phyloP scores from a whole-genome alignment of 345 rosid species.

The Dipteronia sinensis region DNA sequence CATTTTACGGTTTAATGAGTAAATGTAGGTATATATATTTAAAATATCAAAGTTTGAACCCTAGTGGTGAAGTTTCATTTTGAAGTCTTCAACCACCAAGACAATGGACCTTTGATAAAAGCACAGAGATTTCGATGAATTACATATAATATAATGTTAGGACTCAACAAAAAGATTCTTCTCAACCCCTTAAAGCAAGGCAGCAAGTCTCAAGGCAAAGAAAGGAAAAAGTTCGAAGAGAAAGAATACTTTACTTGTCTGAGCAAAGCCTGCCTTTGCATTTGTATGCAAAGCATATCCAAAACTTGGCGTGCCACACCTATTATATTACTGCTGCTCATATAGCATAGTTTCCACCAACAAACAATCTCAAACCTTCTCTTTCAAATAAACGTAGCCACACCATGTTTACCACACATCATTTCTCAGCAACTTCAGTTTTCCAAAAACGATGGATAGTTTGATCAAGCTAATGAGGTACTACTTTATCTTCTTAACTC shows the following conservation, averaged over 20 bases:
- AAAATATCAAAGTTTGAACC: no score
- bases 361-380: conserved; percentile 1
- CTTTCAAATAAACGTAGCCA: conserved; percentile 30
- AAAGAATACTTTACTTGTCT: conserved; percentile 42
- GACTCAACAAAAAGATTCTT: conserved; percentile 16
- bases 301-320: conserved; percentile 33
- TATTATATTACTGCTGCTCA: neutral
- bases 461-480: conserved; percentile 41
- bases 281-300: conserved; percentile 45
- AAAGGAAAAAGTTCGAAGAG: conserved; percentile 1
- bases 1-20: no score
- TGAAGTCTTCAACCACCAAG: no score
- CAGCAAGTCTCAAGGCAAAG: neutral
- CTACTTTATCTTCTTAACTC: neutral
- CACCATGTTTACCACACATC: conserved; percentile 2
- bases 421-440: conserved; percentile 13
- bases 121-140: no score
- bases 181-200: conserved; percentile 10
- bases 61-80: no score
- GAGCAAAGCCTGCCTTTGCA: neutral
- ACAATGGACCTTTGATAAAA: no score
- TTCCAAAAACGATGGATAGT: conserved; percentile 30
- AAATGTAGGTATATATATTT: no score
- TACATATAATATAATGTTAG: no score
- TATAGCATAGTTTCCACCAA: conserved; percentile 12